Base-by-base conservation (phyloP, 169 alveolate genomes). In the Plasmodium gonderi region DNA sequence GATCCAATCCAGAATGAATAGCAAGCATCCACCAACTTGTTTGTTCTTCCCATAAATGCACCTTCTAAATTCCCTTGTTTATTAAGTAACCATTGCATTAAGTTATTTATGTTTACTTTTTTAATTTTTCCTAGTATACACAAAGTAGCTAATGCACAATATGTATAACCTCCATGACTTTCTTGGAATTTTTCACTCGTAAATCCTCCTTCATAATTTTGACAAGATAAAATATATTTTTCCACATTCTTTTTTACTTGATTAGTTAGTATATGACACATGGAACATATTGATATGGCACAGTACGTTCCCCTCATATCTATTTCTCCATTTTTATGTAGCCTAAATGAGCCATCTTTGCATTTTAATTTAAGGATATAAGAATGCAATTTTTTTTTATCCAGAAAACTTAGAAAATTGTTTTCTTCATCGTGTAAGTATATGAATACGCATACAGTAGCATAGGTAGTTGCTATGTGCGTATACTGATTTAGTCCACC, bases 101-200 rank as follows among this genome's bases (percentile, higher is more conserved):
- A 82, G 14, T 96, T 95, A 33, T 96, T 97, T 23, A 96, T 69
- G 95, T 99, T 98, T 64, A 99, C 79, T 72, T 92, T 93, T 80
- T 98, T 92, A 74, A 97, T 80, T 79, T 95, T 92, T 42, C 97
- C 96, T 67, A 99, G 79, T 40, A 98, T 87, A 26, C 95, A 91
- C 83, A 99, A 94, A 11, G 98, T 97, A 69, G 99, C 99, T n/a
- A 98, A 95, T 14, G 98, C 99, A 94, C 99, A 99, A 96, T 95
- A 99, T 14, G 99, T 97, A 95, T 97, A 98, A 7, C 99, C 99
- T 11, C 99, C 99, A 95, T 99, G 99, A 33, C 99, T 98, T 95
- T 99, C 99, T 64, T 98, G 98, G 90, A 67, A 95, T 9, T 98
- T 98, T 69, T 96, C 98, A 26, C 99, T 98, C 3, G 98, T 96